Evolutionary conservation across 768 basidiomycete genomes (phyloP).

Genomic region (Russula dissimulans): DNA sequence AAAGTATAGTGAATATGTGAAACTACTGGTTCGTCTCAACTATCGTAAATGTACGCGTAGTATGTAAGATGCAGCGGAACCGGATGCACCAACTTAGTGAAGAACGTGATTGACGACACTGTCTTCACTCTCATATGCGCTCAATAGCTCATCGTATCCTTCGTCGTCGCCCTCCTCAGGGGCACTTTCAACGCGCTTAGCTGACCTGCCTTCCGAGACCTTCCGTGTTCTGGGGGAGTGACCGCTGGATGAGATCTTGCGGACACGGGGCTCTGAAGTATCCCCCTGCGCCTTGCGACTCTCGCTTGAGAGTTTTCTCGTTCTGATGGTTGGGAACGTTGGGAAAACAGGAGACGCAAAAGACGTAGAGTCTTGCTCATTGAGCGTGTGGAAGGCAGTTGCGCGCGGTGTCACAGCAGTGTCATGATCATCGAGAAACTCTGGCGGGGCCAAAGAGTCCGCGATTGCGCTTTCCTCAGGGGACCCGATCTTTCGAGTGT

Average conservation of each 20-base stretch:
- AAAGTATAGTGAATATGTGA: constrained; percentile 8
- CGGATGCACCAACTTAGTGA: background rate
- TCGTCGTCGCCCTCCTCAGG: constrained; percentile 73
- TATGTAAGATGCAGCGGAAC: background rate
- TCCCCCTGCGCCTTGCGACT: constrained; percentile 13
- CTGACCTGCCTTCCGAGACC: constrained; percentile 21
- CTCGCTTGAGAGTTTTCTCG: constrained; percentile 26
- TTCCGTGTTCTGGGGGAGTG: constrained; percentile 24
- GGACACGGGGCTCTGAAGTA: constrained; percentile 13
- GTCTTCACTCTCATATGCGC: constrained; percentile 76
- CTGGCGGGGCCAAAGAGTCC: constrained; percentile 38
- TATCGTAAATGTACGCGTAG: background rate
- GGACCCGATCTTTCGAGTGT: constrained; percentile 29
- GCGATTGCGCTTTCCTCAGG: constrained; percentile 28
- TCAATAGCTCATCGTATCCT: constrained; percentile 67
- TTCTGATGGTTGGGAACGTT: constrained; percentile 20
- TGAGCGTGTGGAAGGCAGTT: constrained; percentile 30
- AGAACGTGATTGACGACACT: constrained; percentile 24
- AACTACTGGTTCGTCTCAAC: background rate
- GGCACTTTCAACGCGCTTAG: constrained; percentile 52
- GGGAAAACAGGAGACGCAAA: constrained; percentile 26
- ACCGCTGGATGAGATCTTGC: constrained; percentile 26
- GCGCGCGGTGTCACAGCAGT: constrained; percentile 48
- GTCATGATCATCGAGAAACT: constrained; percentile 47
- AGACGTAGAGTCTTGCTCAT: constrained; percentile 25